A percentile compares a stretch with the other conserved stretches of the same genome.
phyloP scores from a whole-genome alignment of 805 yeast species.

The Monosporozyma aquatica region DNA sequence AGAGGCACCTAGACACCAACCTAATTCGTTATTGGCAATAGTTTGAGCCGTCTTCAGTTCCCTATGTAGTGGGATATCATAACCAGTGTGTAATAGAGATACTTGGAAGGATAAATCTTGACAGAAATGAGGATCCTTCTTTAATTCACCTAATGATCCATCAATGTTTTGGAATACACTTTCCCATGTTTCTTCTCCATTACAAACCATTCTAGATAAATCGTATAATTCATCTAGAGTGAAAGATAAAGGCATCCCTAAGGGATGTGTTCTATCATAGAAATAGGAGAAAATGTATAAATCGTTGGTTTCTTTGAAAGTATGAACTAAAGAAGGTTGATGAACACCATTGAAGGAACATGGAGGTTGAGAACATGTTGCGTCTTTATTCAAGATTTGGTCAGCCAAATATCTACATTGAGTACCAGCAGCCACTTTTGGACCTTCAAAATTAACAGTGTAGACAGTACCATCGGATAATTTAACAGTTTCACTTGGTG shows the following conservation, averaged over 20 bases:
- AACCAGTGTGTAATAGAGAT: constrained; percentile 88
- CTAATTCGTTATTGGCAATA: constrained; percentile 82
- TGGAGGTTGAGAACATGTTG: constrained; percentile 62
- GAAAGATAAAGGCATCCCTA: constrained; percentile 90
- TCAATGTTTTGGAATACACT: constrained; percentile 54
- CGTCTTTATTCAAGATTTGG: constrained; percentile 70
- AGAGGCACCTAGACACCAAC: constrained; percentile 99
- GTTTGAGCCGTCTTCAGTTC: constrained; percentile 89
- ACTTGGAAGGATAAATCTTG: constrained; percentile 84
- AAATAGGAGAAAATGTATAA: constrained; percentile 88
- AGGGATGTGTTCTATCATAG: constrained; percentile 87
- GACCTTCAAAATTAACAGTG: constrained; percentile 56
- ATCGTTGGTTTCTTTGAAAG: constrained; percentile 67
- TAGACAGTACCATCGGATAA: constrained; percentile 39
- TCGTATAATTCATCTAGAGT: constrained; percentile 77
- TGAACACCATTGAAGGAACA: constrained; percentile 97
- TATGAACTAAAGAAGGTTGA: constrained; percentile 80
- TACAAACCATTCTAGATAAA: constrained; percentile 75
- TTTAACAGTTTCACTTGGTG: constrained; percentile 55
- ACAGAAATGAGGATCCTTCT: constrained; percentile 89
- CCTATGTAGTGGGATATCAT: constrained; percentile 83
- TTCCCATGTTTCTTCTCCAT: constrained; percentile 71
- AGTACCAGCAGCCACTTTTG: constrained; percentile 54
- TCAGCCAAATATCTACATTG: constrained; percentile 88
- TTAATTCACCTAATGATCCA: constrained; percentile 56